Evolutionary conservation across 2,329 filamentous ascomycete genomes (phyloP), one percentile per base, ranked within the genome.

Genomic region (Aspergillus novofumigatus): DNA sequence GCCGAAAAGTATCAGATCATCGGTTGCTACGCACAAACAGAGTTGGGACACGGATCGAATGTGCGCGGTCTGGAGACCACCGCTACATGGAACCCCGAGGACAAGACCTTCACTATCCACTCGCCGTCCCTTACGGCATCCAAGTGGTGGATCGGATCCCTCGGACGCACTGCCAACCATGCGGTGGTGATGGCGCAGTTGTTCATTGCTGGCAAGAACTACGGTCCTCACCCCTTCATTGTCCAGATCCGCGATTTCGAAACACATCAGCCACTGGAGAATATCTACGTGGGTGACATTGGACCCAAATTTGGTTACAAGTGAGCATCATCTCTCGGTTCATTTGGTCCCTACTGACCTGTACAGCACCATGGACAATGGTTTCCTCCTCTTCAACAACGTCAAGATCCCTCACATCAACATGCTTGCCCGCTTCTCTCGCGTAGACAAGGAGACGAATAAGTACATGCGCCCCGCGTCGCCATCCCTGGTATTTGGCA

Each of bases 61-160:
- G 89, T 91, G 1, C 79, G 87, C 58, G 88, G 88, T 11, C 78
- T 90, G 11, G 86, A 90, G 74, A 90, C 87, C 0, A 88, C 84
- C 0, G 88, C 88, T 1, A 90, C 85, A 0, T 92, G 88, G 88
- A 87, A 90, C 67, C 77, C 83, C 0, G 78, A 86, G 4, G 86
- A 90, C 72, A 88, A 90, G 79, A 90, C 86, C 3, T 92, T 92
- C 66, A 86, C 80, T 14, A 80, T 92, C 38, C 85, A 92, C 73
- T 90, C 87, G 0, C 89, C 89, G 9, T 80, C 85, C 59, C 78
- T 92, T 55, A 92, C 89, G 1, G 83, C 89, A 0, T 88, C 87
- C 35, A 93, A 93, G 70, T 93, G 89, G 89, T 92, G 90, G 90
- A 91, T 91, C 65, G 90, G 90, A 1, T 89, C 88, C 10, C 80